Conservation (phyloP, 768 basidiomycete species). For the Suillus subalutaceus region DNA sequence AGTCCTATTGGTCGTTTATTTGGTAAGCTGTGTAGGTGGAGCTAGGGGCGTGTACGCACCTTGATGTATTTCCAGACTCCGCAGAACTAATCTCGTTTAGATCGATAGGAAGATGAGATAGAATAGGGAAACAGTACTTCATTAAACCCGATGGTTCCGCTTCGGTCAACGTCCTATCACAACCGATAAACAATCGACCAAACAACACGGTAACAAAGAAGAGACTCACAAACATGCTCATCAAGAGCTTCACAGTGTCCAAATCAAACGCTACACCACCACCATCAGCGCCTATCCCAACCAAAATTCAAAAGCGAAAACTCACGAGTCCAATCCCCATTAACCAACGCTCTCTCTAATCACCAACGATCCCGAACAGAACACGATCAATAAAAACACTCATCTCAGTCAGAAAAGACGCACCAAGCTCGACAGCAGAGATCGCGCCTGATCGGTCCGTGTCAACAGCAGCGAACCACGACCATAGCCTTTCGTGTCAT, state of each 20-base stretch:
- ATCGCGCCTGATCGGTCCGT: slow-evolving; percentile 70
- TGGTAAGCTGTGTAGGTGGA: neutral
- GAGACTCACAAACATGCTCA: slow-evolving; percentile 73
- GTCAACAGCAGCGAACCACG: slow-evolving; percentile 74
- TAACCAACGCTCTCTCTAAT: slow-evolving; percentile 49
- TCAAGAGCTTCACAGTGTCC: slow-evolving; percentile 84
- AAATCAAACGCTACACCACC: slow-evolving; percentile 68
- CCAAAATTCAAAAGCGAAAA: slow-evolving; percentile 15
- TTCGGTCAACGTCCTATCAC: slow-evolving; percentile 65
- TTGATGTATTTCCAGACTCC: slow-evolving; percentile 86
- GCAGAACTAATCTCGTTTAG: slow-evolving; percentile 48
- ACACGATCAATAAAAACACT: neutral
- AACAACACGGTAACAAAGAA: neutral
- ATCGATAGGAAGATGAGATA: slow-evolving; percentile 10
- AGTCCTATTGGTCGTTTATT: slow-evolving; percentile 48
- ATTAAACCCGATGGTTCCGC: slow-evolving; percentile 78
- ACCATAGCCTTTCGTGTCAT: slow-evolving; percentile 57
- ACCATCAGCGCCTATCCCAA: neutral
- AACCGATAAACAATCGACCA: slow-evolving; percentile 5
- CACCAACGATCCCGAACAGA: neutral
- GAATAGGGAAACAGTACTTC: slow-evolving; percentile 49
- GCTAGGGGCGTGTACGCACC: slow-evolving; percentile 27
- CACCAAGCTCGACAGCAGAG: slow-evolving; percentile 66
- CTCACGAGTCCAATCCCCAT: slow-evolving; percentile 81
- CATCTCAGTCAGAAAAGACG: slow-evolving; percentile 28